Evolutionary conservation across 495 filamentous ascomycete genomes (phyloP).

Genomic region (Friedmanniomyces simplex): DNA sequence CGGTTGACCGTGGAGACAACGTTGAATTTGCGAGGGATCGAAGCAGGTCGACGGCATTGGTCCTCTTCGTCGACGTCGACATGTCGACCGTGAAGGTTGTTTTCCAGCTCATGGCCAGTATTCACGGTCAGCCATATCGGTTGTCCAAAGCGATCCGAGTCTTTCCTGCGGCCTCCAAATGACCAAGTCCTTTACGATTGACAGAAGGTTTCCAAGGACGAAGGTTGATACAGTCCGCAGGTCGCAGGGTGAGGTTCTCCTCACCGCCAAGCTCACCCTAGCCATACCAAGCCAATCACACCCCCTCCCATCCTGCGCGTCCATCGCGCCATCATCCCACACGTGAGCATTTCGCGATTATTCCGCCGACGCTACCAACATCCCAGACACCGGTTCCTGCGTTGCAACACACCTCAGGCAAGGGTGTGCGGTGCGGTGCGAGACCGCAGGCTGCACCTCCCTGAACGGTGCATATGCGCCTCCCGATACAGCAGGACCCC

Average conservation of each 20-base stretch:
- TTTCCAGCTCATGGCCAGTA: too few species aligned
- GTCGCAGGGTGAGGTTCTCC: background rate
- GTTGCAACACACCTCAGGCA: background rate
- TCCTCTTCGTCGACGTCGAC: too few species aligned
- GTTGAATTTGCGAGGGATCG: too few species aligned
- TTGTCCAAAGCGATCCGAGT: too few species aligned
- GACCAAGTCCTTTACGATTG: too few species aligned
- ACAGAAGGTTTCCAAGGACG: background rate
- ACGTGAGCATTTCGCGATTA: background rate
- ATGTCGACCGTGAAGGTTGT: too few species aligned
- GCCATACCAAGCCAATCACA: background rate
- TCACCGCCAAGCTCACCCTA: background rate
- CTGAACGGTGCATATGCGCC: background rate
- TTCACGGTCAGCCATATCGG: too few species aligned
- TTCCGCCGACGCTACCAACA: slow-evolving; percentile 6
- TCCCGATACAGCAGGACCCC: background rate
- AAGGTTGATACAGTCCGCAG: background rate
- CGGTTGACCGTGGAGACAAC: too few species aligned
- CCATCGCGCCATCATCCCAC: background rate
- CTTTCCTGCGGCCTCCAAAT: too few species aligned
- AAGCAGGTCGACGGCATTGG: too few species aligned
- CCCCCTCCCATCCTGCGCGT: background rate
- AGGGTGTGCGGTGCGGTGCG: background rate
- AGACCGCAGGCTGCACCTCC: background rate
- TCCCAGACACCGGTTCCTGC: background rate